Base-by-base conservation (phyloP, 2,329 filamentous ascomycete genomes). In the Pseudogymnoascus verrucosus region DNA sequence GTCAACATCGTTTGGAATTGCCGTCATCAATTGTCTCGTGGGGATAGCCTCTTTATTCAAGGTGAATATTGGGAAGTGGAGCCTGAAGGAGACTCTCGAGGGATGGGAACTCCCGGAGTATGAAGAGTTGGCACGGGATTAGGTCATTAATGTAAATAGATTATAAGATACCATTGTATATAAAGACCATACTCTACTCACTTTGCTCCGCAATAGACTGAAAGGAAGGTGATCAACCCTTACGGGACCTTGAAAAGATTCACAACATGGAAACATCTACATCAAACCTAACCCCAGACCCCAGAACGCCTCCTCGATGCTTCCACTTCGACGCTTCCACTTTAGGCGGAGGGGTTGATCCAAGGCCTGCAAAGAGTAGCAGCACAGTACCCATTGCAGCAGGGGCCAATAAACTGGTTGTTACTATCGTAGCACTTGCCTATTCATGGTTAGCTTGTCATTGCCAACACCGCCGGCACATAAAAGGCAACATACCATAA, bases 21-120 rank as follows among this genome's bases (percentile, higher is more conserved):
- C 64, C 2, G 39, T 77, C 2, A 5, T 76, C 5, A 71, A 76
- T 26, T 66, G 65, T 23, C 2, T 76, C 7, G 21, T 75, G 3
- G 71, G 71, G 14, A 40, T 74, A 3, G 67, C 69, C 14, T 73
- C 74, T 1, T 68, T 72, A 6, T 68, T 79, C 39, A 73, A 68
- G 66, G 11, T 79, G 21, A 72, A 79, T 66, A 14, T 76, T 36
- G 37, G 68, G 0, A 68, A 68, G 31, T 73, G 67, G 65, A 39
- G 76, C 6, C 65, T 76, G 5, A 69, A 70, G 21, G 74, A 76
- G 65, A 66, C 71, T 21, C 69, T 75, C 1, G 71, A 71, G 51
- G 66, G 63, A 11, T 78, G 76, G 77, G 64, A 73, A 12, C 68
- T 79, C 2, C 77, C 78, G 1, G 70, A 57, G 19, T 57, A 57